phyloP scores from a whole-genome alignment of 805 yeast genomes.

The Myxozyma mucilagina region DNA sequence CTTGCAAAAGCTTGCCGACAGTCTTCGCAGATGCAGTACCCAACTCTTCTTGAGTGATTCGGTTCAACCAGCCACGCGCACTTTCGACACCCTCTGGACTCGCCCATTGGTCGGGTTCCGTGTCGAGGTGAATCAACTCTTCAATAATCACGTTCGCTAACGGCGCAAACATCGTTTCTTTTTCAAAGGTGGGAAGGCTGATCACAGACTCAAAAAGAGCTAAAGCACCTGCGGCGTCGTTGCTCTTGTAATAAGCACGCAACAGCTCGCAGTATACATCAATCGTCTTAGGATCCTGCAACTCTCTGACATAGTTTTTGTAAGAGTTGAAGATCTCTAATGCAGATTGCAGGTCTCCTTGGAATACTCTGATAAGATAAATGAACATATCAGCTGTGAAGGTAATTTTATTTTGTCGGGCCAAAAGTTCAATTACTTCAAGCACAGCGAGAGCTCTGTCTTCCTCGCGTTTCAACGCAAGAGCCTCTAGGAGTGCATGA shows the following conservation, averaged over 20 bases:
- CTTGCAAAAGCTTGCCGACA: constrained; percentile 30
- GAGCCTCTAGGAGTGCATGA: constrained; percentile 29
- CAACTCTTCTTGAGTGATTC: constrained; percentile 29
- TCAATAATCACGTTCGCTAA: constrained; percentile 31
- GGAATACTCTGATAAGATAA: constrained; percentile 33
- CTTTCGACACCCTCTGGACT: constrained; percentile 25
- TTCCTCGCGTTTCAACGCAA: constrained; percentile 13
- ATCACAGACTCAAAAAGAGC: constrained; percentile 35
- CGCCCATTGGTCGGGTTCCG: background rate
- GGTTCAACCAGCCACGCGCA: constrained; percentile 39
- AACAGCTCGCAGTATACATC: constrained; percentile 36
- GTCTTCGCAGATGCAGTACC: constrained; percentile 14
- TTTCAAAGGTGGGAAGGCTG: constrained; percentile 11
- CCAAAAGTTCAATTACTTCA: constrained; percentile 8
- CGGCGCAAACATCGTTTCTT: constrained; percentile 7
- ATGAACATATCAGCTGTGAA: constrained; percentile 29
- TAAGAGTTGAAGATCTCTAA: constrained; percentile 31
- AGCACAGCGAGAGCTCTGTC: background rate
- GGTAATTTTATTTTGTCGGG: constrained; percentile 2
- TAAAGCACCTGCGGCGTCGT: constrained; percentile 34
- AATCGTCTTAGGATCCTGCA: constrained; percentile 15
- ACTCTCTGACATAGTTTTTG: constrained; percentile 17
- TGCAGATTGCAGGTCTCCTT: constrained; percentile 31
- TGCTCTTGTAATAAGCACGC: constrained; percentile 34
- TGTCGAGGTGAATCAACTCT: constrained; percentile 33